Conservation (phyloP, 345 rosid species). For the Gossypium thurberi region DNA sequence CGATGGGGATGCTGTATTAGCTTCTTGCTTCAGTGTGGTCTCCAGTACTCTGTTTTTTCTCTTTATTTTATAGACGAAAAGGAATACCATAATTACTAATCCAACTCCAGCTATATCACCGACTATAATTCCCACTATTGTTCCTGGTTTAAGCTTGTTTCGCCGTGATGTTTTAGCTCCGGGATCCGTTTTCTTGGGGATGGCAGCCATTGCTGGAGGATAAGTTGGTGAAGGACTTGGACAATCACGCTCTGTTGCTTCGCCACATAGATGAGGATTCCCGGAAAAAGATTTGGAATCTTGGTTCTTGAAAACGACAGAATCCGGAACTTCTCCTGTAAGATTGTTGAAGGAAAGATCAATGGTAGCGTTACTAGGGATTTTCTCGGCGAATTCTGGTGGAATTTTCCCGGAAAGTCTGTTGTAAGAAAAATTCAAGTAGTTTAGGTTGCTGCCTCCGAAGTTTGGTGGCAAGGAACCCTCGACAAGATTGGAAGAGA, state of each 20-base stretch:
- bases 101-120: conserved; percentile 43
- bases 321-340: conserved; percentile 64
- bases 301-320: conserved; percentile 37
- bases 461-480: conserved; percentile 72
- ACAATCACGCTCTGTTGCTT: conserved; percentile 23
- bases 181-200: conserved; percentile 30
- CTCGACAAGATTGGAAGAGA: conserved; percentile 67
- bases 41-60: conserved; percentile 27
- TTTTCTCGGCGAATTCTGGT: conserved; percentile 37
- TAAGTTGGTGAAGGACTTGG: conserved; percentile 37
- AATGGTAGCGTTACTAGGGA: conserved; percentile 53
- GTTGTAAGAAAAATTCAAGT: conserved; percentile 66
- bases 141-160: conserved; percentile 26
- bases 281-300: conserved; percentile 44
- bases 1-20: conserved; percentile 53
- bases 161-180: conserved; percentile 10
- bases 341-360: conserved; percentile 83
- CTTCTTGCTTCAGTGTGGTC: conserved; percentile 36
- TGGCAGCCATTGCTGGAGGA: conserved; percentile 69
- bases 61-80: conserved; percentile 30
- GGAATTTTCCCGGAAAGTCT: conserved; percentile 67
- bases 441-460: conserved; percentile 47
- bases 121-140: conserved; percentile 37
- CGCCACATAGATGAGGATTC: conserved; percentile 67
- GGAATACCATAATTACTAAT: conserved; percentile 29